These are phyloP conservation scores for Apiotrichum veenhuisii DNA, from an alignment of 1,284 basidiomycete genomes.

Conservation along the genomic window DNA sequence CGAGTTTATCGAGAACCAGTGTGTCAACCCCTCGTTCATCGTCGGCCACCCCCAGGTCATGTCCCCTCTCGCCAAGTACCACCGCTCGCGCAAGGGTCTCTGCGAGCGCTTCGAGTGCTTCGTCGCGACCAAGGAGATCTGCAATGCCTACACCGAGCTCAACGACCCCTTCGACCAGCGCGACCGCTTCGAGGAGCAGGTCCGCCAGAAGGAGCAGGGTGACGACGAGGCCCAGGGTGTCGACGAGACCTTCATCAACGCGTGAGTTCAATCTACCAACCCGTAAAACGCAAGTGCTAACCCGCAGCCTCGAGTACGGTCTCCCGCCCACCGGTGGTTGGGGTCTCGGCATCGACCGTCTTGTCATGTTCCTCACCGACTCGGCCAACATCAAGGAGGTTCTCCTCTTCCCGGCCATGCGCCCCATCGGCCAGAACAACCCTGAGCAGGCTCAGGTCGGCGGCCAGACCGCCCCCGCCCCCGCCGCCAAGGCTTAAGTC, in stretches of 20 bases:
- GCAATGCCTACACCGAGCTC: constrained; percentile 97
- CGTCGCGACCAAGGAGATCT: constrained; percentile 97
- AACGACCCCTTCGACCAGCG: constrained; percentile 97
- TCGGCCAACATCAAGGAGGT: constrained; percentile 64
- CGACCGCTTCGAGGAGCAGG: constrained; percentile 92
- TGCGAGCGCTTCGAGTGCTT: constrained; percentile 99
- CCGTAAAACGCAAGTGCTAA: background rate
- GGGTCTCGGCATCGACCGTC: constrained; percentile 88
- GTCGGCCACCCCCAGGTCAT: constrained; percentile 99
- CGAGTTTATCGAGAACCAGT: constrained; percentile 95
- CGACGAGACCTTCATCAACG: constrained; percentile 89
- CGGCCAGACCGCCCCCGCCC: background rate
- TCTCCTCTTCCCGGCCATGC: constrained; percentile 51
- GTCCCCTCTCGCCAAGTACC: constrained; percentile 97
- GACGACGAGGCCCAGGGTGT: constrained; percentile 98
- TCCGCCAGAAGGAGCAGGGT: constrained; percentile 89
- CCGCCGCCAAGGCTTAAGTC: background rate
- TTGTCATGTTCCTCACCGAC: constrained; percentile 95
- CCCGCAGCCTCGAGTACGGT: constrained; percentile 82
- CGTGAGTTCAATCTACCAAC: constrained; percentile 56
- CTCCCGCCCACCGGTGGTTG: constrained; percentile 96
- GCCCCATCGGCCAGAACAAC: constrained; percentile 39
- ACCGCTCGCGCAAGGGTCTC: constrained; percentile 85
- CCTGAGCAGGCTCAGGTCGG: background rate
- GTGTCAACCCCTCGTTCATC: constrained; percentile 95